Percentiles rank a stretch among this genome's conserved stretches.
These are phyloP conservation scores for Hemileccinum rubropunctum DNA, from an alignment of 768 basidiomycete species.

Conservation along the genomic window DNA sequence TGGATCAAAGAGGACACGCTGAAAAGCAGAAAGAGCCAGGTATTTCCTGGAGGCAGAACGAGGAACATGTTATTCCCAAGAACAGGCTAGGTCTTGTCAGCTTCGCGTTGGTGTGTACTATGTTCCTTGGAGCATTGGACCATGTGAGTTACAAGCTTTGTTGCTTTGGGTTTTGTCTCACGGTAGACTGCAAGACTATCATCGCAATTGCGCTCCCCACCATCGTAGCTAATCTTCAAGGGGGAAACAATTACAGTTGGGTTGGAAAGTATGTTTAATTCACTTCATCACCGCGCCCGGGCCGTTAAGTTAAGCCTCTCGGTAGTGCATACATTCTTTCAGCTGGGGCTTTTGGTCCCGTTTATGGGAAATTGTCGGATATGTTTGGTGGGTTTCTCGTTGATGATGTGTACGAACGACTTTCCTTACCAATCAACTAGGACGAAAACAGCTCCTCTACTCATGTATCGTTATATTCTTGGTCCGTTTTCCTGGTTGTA, in stretches of 20 bases:
- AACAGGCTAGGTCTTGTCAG: constrained; percentile 22
- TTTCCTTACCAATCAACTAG: constrained; percentile 23
- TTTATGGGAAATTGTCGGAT: constrained; percentile 79
- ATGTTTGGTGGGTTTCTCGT: constrained; percentile 31
- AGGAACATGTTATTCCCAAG: constrained; percentile 49
- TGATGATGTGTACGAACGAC: neutral
- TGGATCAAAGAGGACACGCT: neutral
- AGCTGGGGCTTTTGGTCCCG: constrained; percentile 59
- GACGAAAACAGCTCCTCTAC: constrained; percentile 70
- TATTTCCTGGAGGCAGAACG: constrained; percentile 48
- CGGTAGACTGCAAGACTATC: constrained; percentile 42
- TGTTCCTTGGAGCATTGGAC: constrained; percentile 48
- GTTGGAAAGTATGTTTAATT: constrained; percentile 51
- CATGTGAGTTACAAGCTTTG: constrained; percentile 36
- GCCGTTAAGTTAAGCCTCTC: neutral
- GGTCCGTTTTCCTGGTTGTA: constrained; percentile 35
- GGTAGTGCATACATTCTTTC: constrained; percentile 70
- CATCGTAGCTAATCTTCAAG: constrained; percentile 61
- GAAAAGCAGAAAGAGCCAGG: constrained; percentile 30
- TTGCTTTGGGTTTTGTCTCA: neutral
- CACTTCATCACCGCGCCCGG: too few species aligned
- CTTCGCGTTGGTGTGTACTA: constrained; percentile 24
- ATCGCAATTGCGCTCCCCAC: constrained; percentile 71
- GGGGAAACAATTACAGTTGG: constrained; percentile 65
- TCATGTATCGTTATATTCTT: constrained; percentile 62